phyloP scores from a whole-genome alignment of 2,329 filamentous ascomycete species.

The Rutstroemia sp. region DNA sequence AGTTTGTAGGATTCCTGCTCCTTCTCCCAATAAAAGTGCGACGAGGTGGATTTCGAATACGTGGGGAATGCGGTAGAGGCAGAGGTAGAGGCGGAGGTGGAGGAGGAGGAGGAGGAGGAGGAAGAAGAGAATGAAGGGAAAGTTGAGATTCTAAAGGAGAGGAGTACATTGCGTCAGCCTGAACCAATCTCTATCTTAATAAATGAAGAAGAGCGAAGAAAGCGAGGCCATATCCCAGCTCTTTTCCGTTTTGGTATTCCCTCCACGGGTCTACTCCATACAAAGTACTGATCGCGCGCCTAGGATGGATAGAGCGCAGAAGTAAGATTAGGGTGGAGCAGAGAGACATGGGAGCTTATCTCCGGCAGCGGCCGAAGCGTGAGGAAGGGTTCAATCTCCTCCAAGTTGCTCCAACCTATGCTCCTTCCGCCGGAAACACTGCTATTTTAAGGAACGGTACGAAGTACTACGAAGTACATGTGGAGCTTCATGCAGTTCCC shows the following conservation, averaged over 20 bases:
- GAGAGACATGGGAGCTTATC: neutral
- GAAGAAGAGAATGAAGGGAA: neutral
- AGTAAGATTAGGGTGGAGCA: neutral
- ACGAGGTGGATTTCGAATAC: neutral
- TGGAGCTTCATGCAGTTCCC: too few species aligned
- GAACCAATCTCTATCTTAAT: neutral
- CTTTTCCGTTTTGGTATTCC: neutral
- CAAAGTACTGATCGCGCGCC: neutral
- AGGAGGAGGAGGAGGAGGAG: neutral
- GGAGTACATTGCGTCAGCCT: neutral
- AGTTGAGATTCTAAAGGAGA: neutral
- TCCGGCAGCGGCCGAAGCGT: neutral
- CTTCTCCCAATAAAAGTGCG: neutral
- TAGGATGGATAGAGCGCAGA: neutral
- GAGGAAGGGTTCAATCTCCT: neutral
- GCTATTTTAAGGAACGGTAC: too few species aligned
- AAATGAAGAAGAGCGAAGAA: neutral
- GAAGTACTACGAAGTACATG: too few species aligned
- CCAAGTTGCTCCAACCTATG: too few species aligned
- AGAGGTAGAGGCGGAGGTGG: neutral
- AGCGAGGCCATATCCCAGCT: neutral
- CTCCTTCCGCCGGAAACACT: too few species aligned
- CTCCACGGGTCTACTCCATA: neutral
- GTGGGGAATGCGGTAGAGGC: neutral
- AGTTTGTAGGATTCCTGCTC: neutral